These are phyloP conservation scores for Tetrastigma voinierianum DNA, from an alignment of 164 flowering plant genomes.

Conservation along the genomic window DNA sequence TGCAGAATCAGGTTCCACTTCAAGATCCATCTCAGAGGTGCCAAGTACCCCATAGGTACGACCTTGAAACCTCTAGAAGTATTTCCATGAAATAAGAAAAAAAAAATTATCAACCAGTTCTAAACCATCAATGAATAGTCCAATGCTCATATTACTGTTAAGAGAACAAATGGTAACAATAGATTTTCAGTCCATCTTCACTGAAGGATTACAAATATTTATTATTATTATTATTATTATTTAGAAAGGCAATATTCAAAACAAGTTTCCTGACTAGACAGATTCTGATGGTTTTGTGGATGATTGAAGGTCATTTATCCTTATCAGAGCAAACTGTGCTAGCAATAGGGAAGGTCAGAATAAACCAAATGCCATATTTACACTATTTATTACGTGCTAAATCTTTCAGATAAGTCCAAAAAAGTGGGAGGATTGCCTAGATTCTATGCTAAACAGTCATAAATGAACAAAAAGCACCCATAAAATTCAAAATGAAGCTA, in stretches of 20 bases:
- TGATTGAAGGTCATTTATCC: background rate
- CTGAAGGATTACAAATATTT: background rate
- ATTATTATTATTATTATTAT: background rate
- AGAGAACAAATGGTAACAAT: background rate
- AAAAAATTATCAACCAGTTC: conserved; percentile 1
- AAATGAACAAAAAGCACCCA: too few relatives aligned
- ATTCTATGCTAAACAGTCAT: too few relatives aligned
- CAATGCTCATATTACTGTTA: too few relatives aligned
- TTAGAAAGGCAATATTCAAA: background rate
- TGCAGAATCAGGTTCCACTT: conserved; percentile 82
- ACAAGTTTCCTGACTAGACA: background rate
- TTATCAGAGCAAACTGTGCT: background rate
- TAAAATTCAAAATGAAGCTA: too few relatives aligned
- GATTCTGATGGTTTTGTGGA: background rate
- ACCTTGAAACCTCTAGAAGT: conserved; percentile 87
- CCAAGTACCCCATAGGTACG: conserved; percentile 81
- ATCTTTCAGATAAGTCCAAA: too few relatives aligned
- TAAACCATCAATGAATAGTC: too few relatives aligned
- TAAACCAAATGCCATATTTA: background rate
- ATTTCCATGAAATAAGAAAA: background rate
- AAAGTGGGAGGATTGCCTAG: too few relatives aligned
- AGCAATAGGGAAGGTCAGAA: background rate
- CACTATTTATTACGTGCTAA: background rate
- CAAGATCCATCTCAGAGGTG: conserved; percentile 75
- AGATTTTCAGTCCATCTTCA: background rate